Evolutionary conservation across 169 alveolate species (phyloP), one percentile per base, ranked within the genome.

Genomic region (Eimeria necatrix): DNA sequence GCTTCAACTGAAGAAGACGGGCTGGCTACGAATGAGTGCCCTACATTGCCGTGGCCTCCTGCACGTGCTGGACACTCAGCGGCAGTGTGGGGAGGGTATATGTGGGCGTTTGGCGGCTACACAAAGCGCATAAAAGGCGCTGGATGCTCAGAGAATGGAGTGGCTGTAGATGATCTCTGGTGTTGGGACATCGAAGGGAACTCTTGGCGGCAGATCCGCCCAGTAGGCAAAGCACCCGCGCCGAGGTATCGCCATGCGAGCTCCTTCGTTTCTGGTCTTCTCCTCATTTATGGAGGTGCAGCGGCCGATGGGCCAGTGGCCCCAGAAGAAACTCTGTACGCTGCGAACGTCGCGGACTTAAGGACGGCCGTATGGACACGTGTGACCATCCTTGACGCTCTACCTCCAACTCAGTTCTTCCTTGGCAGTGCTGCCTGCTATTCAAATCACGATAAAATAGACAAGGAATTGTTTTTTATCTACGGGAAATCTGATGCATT

Each of bases 41-140:
- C 68, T 14, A 18, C 46, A 9, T 68, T 48, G 10, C 41, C 14
- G 71, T 81, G 90, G 90, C 73, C 90, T 4, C 90, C 90, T 9
- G 73, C 90, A 4, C 48, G 48, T 49, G 90, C 90, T 9, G 90
- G 90, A 12, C 90, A 81, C 56, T 81, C 90, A 1, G 90, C 73
- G 41, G 90, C 90, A 52, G 56, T 24, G 49, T 81, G 64, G 73
- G 53, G 26, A 2, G 56, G 90, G 16, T 9, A 48, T 71, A 81
- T 81, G 90, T 81, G 60, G 41, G 90, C 51, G 49, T 81, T 81
- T 51, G 90, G 90, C 48, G 90, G 90, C 7, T 81, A 53, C 22
- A n/a, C 20, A 10, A 46, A 49, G 22, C 68, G 8, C 32, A 9
- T 26, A 6, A 22, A 4, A 22, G 73, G 14, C 24, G 22, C 68